Base-by-base conservation (phyloP, 2,329 filamentous ascomycete species). In the Verticillium nubilum region DNA sequence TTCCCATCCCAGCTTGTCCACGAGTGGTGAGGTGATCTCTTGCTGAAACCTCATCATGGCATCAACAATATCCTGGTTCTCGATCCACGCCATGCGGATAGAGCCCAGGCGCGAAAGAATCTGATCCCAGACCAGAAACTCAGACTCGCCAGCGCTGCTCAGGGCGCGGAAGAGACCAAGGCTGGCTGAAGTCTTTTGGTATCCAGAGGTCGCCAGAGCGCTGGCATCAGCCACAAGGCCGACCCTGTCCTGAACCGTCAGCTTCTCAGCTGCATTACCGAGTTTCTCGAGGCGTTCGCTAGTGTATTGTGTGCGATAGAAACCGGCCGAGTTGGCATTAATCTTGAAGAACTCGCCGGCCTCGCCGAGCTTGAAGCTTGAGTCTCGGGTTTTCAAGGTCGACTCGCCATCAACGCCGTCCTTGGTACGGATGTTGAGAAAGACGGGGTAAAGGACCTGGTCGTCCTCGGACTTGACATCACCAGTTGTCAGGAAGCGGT, bases 111-210 rank as follows among this genome's bases (percentile, higher is more conserved):
- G 88, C 53, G 89, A 84, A 56, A 92, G 84, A 61, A 98, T 91
- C 74, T 97, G 93, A 66, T 91, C 92, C 94, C 94, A 98, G 3
- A 98, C 94, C 42, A 97, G 91, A 65, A 92, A 97, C 68, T 96
- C 91, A 1, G 86, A 80, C 77, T 98, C 94, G 1, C 86, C 82
- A 73, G 91, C 90, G 62, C 76, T 79, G 69, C 88, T 85, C 70
- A 98, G 95, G 56, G 90, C 88, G 72, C 96, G 90, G 58, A 98
- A 81, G 15, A 98, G 82, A 58, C 89, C 92, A 52, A 98, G 77
- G 57, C 97, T 83, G 13, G 92, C 92, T 17, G 93, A 96, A 0
- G 94, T 97, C 80, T 91, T 96, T 73, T 96, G 91, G 73, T 96
- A 96, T 31, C 94, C 94, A 54, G 93, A 95, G 35, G 90, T 85